Base-by-base conservation (phyloP, 768 basidiomycete species). In the Leucocoprinus sp. region DNA sequence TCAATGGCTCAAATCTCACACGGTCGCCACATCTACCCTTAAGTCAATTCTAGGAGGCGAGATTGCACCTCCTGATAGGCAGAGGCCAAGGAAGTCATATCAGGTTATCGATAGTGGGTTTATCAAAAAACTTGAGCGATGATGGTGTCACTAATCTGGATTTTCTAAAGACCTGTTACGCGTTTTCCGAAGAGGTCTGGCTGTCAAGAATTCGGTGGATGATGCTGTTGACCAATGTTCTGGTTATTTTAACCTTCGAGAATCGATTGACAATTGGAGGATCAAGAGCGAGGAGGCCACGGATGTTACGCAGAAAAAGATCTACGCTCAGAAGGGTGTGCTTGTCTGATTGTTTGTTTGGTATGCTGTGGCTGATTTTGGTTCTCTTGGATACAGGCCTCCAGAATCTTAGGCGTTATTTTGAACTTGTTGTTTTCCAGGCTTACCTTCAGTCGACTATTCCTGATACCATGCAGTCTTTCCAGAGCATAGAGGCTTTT, bases 161-260 rank as follows among this genome's bases (percentile, higher is more conserved):
- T n/a, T n/a, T 37, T 42, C 41, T 50, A 4, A 47, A 90, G 89
- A 85, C 64, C 69, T 91, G 6, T 70, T 95, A 22, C 78, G 92
- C 28, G 89, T 97, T 12, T 76, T 95, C 40, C 78, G 92, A 37
- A 84, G 83, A 58, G 93, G 96, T 0, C 76, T 84, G 17, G 74
- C 78, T 11, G 88, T 97, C 23, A 99, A 98, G 64, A 74, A 71
- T 49, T 74, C 72, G 2, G 92, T 96, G 5, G 92, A 96, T 56
- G 82, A 83, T 48, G 85, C 86, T 9, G 84, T 97, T 52, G 92
- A 95, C 55, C 82, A 79, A 48, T 95, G 91, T 56, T 77, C 81
- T 12, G 71, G 81, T 12, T 82, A 93, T 2, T 78, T 82, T 61
- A 93, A 98, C 58, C 64, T 97, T 11, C 78, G 91, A 26, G 87